Conservation (phyloP, 2,329 filamentous ascomycete species). For the Fusarium transvaalense region DNA sequence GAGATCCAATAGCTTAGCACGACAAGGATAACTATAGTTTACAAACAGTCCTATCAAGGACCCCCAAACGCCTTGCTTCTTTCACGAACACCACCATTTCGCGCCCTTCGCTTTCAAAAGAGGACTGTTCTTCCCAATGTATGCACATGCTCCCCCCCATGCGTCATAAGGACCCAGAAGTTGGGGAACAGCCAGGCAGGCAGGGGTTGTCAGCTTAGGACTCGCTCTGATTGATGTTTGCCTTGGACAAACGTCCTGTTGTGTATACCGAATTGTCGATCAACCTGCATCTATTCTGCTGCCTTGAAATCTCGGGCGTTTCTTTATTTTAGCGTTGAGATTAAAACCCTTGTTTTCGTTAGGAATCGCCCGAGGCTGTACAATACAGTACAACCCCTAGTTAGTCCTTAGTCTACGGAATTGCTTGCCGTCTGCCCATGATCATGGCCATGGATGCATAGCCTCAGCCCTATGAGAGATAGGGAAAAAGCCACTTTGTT, state of each 20-base stretch:
- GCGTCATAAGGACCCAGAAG: slow-evolving; percentile 25
- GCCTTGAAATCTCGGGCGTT: slow-evolving; percentile 25
- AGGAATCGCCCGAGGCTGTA: slow-evolving; percentile 37
- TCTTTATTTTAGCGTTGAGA: not conserved
- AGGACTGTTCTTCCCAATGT: slow-evolving; percentile 2
- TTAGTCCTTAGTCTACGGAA: slow-evolving; percentile 6
- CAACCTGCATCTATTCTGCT: slow-evolving; percentile 21
- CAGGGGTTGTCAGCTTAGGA: slow-evolving; percentile 18
- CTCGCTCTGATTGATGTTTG: slow-evolving; percentile 11
- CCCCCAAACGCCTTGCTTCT: slow-evolving; percentile 20
- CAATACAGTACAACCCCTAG: slow-evolving; percentile 28
- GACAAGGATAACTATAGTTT: slow-evolving; percentile 4
- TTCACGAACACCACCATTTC: slow-evolving; percentile 29
- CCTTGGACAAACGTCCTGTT: not conserved
- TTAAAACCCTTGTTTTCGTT: slow-evolving; percentile 16
- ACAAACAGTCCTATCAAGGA: slow-evolving; percentile 22
- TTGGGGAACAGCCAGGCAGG: slow-evolving; percentile 6
- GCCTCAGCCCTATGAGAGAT: slow-evolving; percentile 34
- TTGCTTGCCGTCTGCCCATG: not conserved
- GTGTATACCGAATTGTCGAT: slow-evolving; percentile 27
- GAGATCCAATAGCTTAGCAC: slow-evolving; percentile 18
- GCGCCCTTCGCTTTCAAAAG: not conserved
- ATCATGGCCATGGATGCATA: slow-evolving; percentile 16
- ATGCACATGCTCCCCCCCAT: not conserved
- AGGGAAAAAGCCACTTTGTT: slow-evolving; percentile 5